Evolutionary conservation across 2,329 filamentous ascomycete species (phyloP).

Genomic region (Colletotrichum sublineola): DNA sequence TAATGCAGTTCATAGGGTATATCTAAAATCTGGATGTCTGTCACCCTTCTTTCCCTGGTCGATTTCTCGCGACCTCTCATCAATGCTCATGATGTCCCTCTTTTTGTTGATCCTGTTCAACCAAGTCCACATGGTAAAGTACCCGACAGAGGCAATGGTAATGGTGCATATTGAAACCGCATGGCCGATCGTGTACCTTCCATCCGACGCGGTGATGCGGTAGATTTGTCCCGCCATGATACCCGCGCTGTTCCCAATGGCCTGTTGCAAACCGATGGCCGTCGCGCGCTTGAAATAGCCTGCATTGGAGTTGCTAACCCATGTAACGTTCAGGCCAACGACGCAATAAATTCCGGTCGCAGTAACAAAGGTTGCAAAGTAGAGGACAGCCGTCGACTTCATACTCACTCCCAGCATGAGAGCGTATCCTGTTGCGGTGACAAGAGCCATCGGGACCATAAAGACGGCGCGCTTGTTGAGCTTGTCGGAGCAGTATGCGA

Average conservation of each 20-base stretch:
- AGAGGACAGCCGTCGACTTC: constrained; percentile 48
- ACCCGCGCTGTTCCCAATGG: constrained; percentile 58
- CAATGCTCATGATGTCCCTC: constrained; percentile 35
- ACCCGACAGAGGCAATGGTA: constrained; percentile 28
- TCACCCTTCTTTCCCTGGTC: constrained; percentile 37
- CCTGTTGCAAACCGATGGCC: constrained; percentile 55
- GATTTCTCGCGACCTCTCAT: constrained; percentile 33
- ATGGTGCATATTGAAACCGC: constrained; percentile 38
- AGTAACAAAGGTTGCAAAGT: constrained; percentile 33
- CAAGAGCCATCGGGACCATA: constrained; percentile 59
- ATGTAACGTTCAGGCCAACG: constrained; percentile 60
- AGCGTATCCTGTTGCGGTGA: constrained; percentile 65
- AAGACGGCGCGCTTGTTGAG: constrained; percentile 55
- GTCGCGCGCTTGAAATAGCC: constrained; percentile 61
- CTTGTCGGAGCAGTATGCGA: constrained; percentile 62
- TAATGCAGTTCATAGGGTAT: constrained; percentile 21
- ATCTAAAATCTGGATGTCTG: constrained; percentile 36
- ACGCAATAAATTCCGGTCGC: constrained; percentile 30
- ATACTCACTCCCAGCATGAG: constrained; percentile 61
- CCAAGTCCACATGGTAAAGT: constrained; percentile 30
- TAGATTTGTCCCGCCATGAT: constrained; percentile 57
- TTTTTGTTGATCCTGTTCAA: constrained; percentile 29
- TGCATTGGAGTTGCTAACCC: constrained; percentile 53
- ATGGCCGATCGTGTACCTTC: constrained; percentile 36
- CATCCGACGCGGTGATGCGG: constrained; percentile 33